A percentile compares a stretch with the other conserved stretches of the same genome.
Evolutionary conservation across 106 monocot species (phyloP).

Genomic region (Allium cepa): DNA sequence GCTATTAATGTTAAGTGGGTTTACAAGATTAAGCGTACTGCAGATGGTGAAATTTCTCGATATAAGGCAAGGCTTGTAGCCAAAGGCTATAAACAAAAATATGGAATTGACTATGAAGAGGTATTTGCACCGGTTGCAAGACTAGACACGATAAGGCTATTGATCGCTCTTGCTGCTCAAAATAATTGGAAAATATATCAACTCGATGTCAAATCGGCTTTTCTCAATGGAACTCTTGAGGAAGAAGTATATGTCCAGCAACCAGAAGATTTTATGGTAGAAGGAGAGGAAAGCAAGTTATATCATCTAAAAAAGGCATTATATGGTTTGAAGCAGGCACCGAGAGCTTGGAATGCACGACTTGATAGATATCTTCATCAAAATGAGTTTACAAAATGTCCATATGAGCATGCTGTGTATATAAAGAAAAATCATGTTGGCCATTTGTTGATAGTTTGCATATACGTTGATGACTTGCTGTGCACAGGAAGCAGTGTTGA

Average conservation of each 20-base stretch:
- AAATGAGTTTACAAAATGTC: too few relatives aligned
- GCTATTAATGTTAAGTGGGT: constrained; percentile 1
- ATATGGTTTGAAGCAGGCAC: too few relatives aligned
- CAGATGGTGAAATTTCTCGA: background rate
- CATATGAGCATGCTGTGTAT: too few relatives aligned
- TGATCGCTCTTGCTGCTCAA: background rate
- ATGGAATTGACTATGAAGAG: constrained; percentile 5
- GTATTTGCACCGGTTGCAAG: background rate
- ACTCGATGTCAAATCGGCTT: background rate
- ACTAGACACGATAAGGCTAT: background rate
- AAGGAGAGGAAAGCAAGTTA: too few relatives aligned
- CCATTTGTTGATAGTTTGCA: background rate
- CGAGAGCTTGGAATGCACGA: too few relatives aligned
- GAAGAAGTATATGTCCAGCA: background rate
- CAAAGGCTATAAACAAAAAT: background rate
- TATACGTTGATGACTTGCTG: background rate
- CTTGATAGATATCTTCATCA: too few relatives aligned
- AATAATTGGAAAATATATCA: background rate
- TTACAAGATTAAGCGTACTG: background rate
- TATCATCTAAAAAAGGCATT: too few relatives aligned
- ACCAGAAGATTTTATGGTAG: too few relatives aligned
- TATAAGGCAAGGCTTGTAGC: constrained; percentile 5
- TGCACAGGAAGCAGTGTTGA: too few relatives aligned
- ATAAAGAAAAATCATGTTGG: too few relatives aligned
- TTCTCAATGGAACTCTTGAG: background rate